These are phyloP conservation scores for Scenedesmus sp. DNA, from an alignment of 163 green algal genomes.

Conservation along the genomic window DNA sequence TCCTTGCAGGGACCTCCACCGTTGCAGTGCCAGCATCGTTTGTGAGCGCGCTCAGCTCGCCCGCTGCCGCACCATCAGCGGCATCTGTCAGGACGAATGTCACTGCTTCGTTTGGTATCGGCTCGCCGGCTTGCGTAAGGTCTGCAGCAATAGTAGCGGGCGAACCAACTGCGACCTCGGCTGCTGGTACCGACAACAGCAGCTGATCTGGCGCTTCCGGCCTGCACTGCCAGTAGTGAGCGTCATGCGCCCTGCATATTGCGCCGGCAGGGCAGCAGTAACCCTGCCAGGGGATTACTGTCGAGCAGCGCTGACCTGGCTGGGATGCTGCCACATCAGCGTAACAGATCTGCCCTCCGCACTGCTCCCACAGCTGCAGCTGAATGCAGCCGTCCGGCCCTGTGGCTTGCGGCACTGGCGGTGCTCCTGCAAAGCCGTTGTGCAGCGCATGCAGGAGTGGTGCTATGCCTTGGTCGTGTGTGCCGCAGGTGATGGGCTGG, in stretches of 20 bases:
- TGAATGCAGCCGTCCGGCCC: not conserved
- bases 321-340: conserved; percentile 2
- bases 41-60: not conserved
- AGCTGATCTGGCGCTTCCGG: not conserved
- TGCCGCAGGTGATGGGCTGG: not conserved
- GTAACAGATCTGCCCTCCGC: not conserved
- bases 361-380: conserved; percentile 24
- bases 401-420: not conserved
- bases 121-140: not conserved
- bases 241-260: not conserved
- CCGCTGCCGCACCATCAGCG: not conserved
- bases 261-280: conserved; percentile 6
- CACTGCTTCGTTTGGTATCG: not conserved
- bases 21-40: not conserved
- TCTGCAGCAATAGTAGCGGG: not conserved
- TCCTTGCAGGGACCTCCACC: not conserved
- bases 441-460: not conserved
- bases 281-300: not conserved
- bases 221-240: conserved; percentile 24
- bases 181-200: conserved; percentile 14
- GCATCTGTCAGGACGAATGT: not conserved
- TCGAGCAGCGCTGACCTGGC: not conserved
- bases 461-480: no score
- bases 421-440: not conserved
- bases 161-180: not conserved